Evolutionary conservation across 768 basidiomycete genomes (phyloP).

Genomic region (Rhodosporidiobolus odoratus): DNA sequence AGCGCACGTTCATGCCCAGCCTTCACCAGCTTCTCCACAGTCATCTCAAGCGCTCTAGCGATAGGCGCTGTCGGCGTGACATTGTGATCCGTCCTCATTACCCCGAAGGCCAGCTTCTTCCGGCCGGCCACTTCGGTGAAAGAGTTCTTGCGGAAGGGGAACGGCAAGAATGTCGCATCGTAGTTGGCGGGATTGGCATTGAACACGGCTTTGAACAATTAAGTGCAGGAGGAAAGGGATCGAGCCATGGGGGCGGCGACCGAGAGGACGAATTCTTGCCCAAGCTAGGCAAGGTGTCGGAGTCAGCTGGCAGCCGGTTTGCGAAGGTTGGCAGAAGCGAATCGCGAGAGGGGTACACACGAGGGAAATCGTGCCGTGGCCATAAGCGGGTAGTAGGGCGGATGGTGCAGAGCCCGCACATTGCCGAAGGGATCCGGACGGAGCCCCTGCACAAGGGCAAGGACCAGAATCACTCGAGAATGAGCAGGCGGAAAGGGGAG

Average conservation of each 20-base stretch:
- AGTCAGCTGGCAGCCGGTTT: no score
- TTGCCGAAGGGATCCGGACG: constrained; percentile 62
- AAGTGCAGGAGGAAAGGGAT: not conserved
- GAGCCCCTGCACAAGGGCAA: constrained; percentile 51
- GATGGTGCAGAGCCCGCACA: constrained; percentile 57
- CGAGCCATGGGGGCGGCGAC: constrained; percentile 21
- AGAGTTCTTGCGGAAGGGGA: not conserved
- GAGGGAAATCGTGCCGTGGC: constrained; percentile 1
- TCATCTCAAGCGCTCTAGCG: constrained; percentile 56
- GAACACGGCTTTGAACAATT: constrained; percentile 18
- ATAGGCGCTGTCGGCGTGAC: constrained; percentile 63
- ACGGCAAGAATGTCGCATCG: constrained; percentile 24
- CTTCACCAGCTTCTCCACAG: constrained; percentile 55
- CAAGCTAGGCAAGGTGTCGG: not conserved
- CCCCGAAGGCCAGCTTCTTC: constrained; percentile 54
- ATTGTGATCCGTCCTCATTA: constrained; percentile 62
- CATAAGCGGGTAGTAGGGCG: constrained; percentile 20
- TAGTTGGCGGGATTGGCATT: constrained; percentile 9
- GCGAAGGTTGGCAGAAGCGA: not conserved
- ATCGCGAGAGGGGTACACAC: not conserved
- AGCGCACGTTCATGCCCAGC: constrained; percentile 60
- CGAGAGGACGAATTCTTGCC: constrained; percentile 20
- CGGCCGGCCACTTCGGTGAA: no score
- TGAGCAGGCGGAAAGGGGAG: not conserved
- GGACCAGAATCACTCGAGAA: not conserved